phyloP scores from a whole-genome alignment of 2,329 filamentous ascomycete genomes.

The Curvularia sp. region DNA sequence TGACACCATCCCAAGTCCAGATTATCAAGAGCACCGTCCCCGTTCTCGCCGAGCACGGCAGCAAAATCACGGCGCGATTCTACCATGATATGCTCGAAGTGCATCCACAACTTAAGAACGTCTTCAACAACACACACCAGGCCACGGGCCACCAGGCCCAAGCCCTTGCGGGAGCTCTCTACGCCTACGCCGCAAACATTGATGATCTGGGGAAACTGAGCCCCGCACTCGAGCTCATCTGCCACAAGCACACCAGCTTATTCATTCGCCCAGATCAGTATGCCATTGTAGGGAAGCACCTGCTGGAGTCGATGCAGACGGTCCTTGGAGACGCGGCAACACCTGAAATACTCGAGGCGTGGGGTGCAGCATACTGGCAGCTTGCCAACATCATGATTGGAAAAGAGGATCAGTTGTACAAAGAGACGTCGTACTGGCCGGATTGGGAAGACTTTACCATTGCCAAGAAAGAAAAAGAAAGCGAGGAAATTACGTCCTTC shows the following conservation, averaged over 20 bases:
- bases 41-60: slow-evolving; percentile 70
- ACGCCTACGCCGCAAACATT: slow-evolving; percentile 75
- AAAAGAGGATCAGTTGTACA: slow-evolving; percentile 69
- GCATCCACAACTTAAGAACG: slow-evolving; percentile 70
- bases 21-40: slow-evolving; percentile 76
- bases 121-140: slow-evolving; percentile 77
- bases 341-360: slow-evolving; percentile 68
- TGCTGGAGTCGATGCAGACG: slow-evolving; percentile 70
- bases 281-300: slow-evolving; percentile 71
- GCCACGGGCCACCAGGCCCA: slow-evolving; percentile 69
- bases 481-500: slow-evolving; percentile 73
- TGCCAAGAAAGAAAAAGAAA: slow-evolving; percentile 68
- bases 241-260: slow-evolving; percentile 76
- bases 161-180: slow-evolving; percentile 73
- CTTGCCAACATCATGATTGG: slow-evolving; percentile 75
- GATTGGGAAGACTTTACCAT: slow-evolving; percentile 73
- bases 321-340: slow-evolving; percentile 73
- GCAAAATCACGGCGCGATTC: slow-evolving; percentile 72
- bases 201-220: slow-evolving; percentile 68
- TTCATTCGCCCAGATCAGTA: slow-evolving; percentile 74
- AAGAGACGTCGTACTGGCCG: slow-evolving; percentile 66
- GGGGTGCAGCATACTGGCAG: slow-evolving; percentile 75
- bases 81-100: slow-evolving; percentile 72
- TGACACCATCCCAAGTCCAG: slow-evolving; percentile 67
- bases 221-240: slow-evolving; percentile 70